Evolutionary conservation across 2,329 filamentous ascomycete species (phyloP).

Genomic region (Emericellopsis cladophorae): DNA sequence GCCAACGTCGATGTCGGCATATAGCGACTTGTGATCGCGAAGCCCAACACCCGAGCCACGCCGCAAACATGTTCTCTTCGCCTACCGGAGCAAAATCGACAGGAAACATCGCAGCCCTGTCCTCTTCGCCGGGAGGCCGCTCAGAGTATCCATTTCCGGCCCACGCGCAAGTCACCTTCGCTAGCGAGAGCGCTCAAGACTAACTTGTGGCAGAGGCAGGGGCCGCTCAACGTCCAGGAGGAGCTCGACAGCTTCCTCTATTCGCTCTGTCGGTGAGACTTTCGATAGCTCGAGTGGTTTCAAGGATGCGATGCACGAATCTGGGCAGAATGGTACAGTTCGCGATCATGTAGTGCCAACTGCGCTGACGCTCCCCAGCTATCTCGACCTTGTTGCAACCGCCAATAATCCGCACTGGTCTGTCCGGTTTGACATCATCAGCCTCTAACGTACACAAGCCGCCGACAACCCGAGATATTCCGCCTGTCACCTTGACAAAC

Average conservation of each 20-base stretch:
- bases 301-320: slow-evolving; percentile 49
- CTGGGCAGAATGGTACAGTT: slow-evolving; percentile 64
- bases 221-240: slow-evolving; percentile 44
- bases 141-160: slow-evolving; percentile 40
- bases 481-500: slow-evolving; percentile 82
- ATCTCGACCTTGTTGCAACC: slow-evolving; percentile 91
- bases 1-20: slow-evolving; percentile 19
- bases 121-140: slow-evolving; percentile 26
- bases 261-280: slow-evolving; percentile 75
- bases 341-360: not conserved
- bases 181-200: slow-evolving; percentile 7
- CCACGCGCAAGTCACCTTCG: not conserved
- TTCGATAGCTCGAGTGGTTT: slow-evolving; percentile 54
- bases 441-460: slow-evolving; percentile 63
- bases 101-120: slow-evolving; percentile 47
- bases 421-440: slow-evolving; percentile 65
- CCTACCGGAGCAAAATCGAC: slow-evolving; percentile 49
- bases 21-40: slow-evolving; percentile 8
- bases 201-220: slow-evolving; percentile 22
- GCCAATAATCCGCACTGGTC: slow-evolving; percentile 77
- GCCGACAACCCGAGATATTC: slow-evolving; percentile 80
- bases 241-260: slow-evolving; percentile 77
- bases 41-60: slow-evolving; percentile 1
- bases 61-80: slow-evolving; percentile 44
- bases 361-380: slow-evolving; percentile 31